Evolutionary conservation across 108 stramenopile genomes (phyloP), one percentile per base, ranked within the genome.

Genomic region (Cyclotella kingstonii): DNA sequence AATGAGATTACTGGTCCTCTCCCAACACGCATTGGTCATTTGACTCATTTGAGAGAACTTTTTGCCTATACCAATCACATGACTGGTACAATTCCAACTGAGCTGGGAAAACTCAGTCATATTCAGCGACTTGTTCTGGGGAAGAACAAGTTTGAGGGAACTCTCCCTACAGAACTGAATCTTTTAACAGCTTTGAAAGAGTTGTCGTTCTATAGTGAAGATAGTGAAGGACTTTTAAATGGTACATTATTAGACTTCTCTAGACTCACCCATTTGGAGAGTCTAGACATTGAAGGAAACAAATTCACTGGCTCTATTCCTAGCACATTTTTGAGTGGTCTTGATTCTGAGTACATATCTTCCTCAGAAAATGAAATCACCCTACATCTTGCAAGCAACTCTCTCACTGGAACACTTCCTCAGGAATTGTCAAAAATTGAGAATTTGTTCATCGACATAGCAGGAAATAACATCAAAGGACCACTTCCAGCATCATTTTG

Each of bases 361-460:
- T 38, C 40, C 2, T 11, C 54, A 33, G 75, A 54, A 8, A 76
- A 68, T 30, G 54, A 68, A 46, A 63, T 76, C 36, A 79, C 78
- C 33, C 56, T 93, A 14, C 70, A 60, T 27, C 54, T 93, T 27
- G 61, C 66, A 39, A 66, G 82, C 44, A 91, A 83, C 59, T 74
- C 72, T n/a, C 60, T 90, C 30, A 81, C 68, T 2, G 84, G 84
- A 5, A 51, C 54, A 9, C 60, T 86, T 12, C 84, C 84, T 9
- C 29, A 36, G 15, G 70, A 58, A 25, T 66, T 84, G 27, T 41
- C 29, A 19, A 54, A 30, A 2, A 63, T 76, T 31, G 42, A 49
- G 33, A 76, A 76, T 48, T 59, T 76, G 54, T 76, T 45, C 61
- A 42, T 76, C 19, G 75, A 76, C 39, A 76, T 76, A 9, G 42